Conservation (phyloP, 2,329 filamentous ascomycete species). For the Cytospora leucostoma region DNA sequence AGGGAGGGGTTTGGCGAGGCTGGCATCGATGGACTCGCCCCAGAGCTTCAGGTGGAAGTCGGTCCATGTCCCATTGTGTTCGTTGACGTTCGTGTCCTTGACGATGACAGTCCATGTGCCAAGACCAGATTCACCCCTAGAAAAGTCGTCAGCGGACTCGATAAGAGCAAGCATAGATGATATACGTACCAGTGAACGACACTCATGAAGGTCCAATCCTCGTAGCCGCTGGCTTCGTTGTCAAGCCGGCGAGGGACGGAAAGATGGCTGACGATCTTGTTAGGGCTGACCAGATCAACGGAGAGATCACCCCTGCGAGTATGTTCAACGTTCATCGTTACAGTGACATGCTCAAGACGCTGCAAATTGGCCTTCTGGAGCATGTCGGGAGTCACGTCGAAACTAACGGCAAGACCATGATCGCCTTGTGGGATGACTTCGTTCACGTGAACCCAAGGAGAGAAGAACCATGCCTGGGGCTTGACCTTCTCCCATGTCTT, state of each 20-base stretch:
- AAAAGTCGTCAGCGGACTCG: constrained; percentile 35
- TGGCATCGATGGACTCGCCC: constrained; percentile 81
- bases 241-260: constrained; percentile 75
- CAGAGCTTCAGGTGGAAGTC: constrained; percentile 95
- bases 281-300: constrained; percentile 85
- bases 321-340: constrained; percentile 96
- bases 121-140: constrained; percentile 80
- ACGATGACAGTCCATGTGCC: constrained; percentile 91
- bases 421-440: constrained; percentile 83
- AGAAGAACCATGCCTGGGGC: constrained; percentile 92
- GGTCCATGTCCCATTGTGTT: constrained; percentile 73
- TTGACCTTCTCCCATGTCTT: constrained; percentile 88
- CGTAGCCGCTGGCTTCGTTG: constrained; percentile 67
- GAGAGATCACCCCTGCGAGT: constrained; percentile 85
- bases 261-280: constrained; percentile 79
- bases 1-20: constrained; percentile 72
- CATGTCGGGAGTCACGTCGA: constrained; percentile 80
- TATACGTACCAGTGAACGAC: constrained; percentile 84
- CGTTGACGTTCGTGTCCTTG: constrained; percentile 80
- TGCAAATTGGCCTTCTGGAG: constrained; percentile 80
- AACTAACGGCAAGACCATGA: constrained; percentile 74
- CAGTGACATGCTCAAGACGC: constrained; percentile 88
- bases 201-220: constrained; percentile 99
- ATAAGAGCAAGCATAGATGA: not conserved
- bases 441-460: constrained; percentile 90